These are phyloP conservation scores for Paramecium biaurelia DNA, from an alignment of 73 alveolate genomes.

Conservation along the genomic window DNA sequence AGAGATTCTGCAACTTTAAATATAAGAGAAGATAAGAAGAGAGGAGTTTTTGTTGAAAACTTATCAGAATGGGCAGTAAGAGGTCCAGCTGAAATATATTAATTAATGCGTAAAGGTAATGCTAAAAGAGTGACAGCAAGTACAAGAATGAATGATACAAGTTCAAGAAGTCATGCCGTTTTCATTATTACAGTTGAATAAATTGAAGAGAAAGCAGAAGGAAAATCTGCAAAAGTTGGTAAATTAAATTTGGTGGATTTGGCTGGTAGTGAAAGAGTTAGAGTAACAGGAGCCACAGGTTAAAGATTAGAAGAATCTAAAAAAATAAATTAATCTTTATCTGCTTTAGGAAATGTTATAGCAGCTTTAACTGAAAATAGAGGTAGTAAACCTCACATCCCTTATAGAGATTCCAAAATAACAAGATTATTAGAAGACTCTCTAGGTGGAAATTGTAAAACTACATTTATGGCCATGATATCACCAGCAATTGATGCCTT, in stretches of 20 bases:
- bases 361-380: slow-evolving; percentile 76
- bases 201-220: slow-evolving; percentile 53
- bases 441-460: slow-evolving; percentile 85
- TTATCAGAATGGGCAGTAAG: slow-evolving; percentile 97
- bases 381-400: slow-evolving; percentile 74
- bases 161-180: slow-evolving; percentile 95
- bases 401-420: slow-evolving; percentile 89
- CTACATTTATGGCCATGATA: slow-evolving; percentile 67
- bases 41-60: slow-evolving; percentile 97
- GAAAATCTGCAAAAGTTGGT: slow-evolving; percentile 72
- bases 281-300: slow-evolving; percentile 83
- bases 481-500: slow-evolving; percentile 97
- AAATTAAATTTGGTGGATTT: slow-evolving; percentile 83
- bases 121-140: slow-evolving; percentile 85
- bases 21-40: slow-evolving; percentile 95
- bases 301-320: slow-evolving; percentile 81
- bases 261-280: slow-evolving; percentile 89
- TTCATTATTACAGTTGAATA: slow-evolving; percentile 94
- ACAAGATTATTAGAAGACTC: slow-evolving; percentile 88
- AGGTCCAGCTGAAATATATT: slow-evolving; percentile 88
- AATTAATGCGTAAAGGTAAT: slow-evolving; percentile 92
- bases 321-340: slow-evolving; percentile 80
- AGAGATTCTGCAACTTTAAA: slow-evolving; percentile 56
- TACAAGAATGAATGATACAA: slow-evolving; percentile 97
- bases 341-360: slow-evolving; percentile 88